phyloP scores from a whole-genome alignment of 352 stramenopile genomes.

The Phytophthora rubi region DNA sequence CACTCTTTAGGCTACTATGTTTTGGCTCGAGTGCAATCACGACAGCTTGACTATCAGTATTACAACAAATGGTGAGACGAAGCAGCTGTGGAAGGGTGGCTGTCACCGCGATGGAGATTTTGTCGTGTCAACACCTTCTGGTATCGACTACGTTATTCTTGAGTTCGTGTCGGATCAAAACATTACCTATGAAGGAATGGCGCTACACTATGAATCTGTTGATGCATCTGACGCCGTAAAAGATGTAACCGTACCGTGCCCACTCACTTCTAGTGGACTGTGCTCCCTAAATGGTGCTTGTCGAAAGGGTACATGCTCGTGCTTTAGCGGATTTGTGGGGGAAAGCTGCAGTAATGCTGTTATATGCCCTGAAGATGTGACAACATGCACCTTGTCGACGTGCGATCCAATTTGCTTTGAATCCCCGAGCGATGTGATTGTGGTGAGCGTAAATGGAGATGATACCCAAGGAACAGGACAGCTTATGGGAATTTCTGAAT shows the following conservation, averaged over 20 bases:
- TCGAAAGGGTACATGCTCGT: slow-evolving; percentile 47
- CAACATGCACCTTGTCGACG: slow-evolving; percentile 30
- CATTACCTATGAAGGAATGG: slow-evolving; percentile 50
- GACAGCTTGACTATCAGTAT: slow-evolving; percentile 45
- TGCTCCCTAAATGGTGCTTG: slow-evolving; percentile 64
- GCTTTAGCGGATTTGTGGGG: slow-evolving; percentile 62
- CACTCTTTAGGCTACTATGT: slow-evolving; percentile 40
- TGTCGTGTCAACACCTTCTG: slow-evolving; percentile 32
- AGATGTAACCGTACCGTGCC: slow-evolving; percentile 41
- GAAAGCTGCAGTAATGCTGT: slow-evolving; percentile 71
- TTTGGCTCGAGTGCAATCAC: slow-evolving; percentile 70
- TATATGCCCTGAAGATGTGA: slow-evolving; percentile 47
- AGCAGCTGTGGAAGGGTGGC: slow-evolving; percentile 54
- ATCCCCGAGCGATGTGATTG: slow-evolving; percentile 42
- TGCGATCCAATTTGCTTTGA: slow-evolving; percentile 58
- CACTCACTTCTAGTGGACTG: slow-evolving; percentile 28
- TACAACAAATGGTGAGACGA: slow-evolving; percentile 13
- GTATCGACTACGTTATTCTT: slow-evolving; percentile 44
- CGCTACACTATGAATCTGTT: slow-evolving; percentile 47
- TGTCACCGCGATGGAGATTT: slow-evolving; percentile 57
- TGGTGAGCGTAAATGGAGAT: slow-evolving; percentile 55
- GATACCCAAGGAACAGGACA: slow-evolving; percentile 60
- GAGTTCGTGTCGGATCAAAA: slow-evolving; percentile 51
- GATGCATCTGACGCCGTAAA: slow-evolving; percentile 7
- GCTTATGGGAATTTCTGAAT: slow-evolving; percentile 54